phyloP scores from a whole-genome alignment of 2,329 filamentous ascomycete genomes.

The Trichophyton equinum region DNA sequence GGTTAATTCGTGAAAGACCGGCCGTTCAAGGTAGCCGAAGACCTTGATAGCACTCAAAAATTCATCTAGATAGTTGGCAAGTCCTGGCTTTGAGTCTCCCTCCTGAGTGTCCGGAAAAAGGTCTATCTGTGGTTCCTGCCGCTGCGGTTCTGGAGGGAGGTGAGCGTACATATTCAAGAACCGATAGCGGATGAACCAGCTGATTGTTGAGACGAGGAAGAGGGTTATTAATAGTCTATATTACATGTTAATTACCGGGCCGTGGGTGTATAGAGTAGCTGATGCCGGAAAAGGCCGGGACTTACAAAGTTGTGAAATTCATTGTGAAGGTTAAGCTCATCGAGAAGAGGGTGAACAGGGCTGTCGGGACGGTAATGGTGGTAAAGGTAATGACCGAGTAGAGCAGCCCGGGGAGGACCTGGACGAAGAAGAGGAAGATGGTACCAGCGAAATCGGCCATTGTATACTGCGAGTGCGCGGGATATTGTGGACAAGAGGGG shows the following conservation, averaged over 20 bases:
- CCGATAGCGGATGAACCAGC: slow-evolving; percentile 89
- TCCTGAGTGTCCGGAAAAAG: slow-evolving; percentile 89
- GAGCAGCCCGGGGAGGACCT: slow-evolving; percentile 45
- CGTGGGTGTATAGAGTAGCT: no score
- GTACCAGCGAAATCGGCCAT: slow-evolving; percentile 12
- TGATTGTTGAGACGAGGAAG: slow-evolving; percentile 67
- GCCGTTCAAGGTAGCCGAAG: slow-evolving; percentile 90
- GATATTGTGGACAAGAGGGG: slow-evolving; percentile 5
- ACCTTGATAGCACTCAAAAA: slow-evolving; percentile 98
- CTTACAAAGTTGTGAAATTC: slow-evolving; percentile 92
- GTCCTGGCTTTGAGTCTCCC: slow-evolving; percentile 73
- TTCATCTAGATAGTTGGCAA: slow-evolving; percentile 95
- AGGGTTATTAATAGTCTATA: slow-evolving; percentile 61
- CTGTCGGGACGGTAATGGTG: slow-evolving; percentile 78
- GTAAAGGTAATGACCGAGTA: slow-evolving; percentile 77
- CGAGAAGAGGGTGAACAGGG: slow-evolving; percentile 80
- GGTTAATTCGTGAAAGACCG: slow-evolving; percentile 94
- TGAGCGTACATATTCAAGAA: slow-evolving; percentile 96
- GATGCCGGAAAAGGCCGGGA: neutral
- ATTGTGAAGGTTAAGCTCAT: slow-evolving; percentile 94
- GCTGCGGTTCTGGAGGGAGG: slow-evolving; percentile 82
- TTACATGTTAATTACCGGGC: neutral
- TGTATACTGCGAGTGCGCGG: neutral
- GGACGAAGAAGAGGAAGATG: slow-evolving; percentile 36
- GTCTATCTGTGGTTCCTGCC: slow-evolving; percentile 91